Evolutionary conservation across 139 green algal genomes (phyloP), one percentile per base, ranked within the genome.

Genomic region (Tetradesmus lagerheimii): DNA sequence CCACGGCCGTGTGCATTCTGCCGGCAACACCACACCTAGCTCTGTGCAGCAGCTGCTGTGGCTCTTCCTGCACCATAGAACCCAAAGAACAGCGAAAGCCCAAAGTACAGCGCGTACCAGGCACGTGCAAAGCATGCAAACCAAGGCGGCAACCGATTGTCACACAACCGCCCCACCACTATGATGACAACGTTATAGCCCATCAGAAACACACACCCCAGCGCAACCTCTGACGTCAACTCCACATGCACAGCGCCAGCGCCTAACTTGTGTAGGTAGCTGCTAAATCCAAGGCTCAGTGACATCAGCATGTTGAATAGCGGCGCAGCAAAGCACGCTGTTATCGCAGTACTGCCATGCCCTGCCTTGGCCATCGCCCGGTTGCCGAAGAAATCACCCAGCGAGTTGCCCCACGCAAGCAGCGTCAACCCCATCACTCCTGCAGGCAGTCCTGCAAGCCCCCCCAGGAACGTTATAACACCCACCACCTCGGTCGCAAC

Each of bases 291-390:
- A 9, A 96, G 39, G 5, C 91, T 93, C 76, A 98, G 39, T 0
- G 91, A 95, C n/a, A 97, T 83, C 20, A 99, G 92, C 89, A 99
- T 95, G 92, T 98, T 99, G 93, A 99, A 99, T 34, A 99, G 88
- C 4, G 97, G 97, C 16, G 95, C 97, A 29, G 97, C 97, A 89
- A 97, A 99, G 92, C 97, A 99, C 2, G 97, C 97, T 3, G 97
- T 98, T 39, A 99, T 95, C 0, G 97, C 97, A 90, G 98, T 99
- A 79, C 92, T 95, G 14, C 87, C 89, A 23, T 93, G 76, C 82
- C 94, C 95, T 31, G 90, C 89, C 20, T 90, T 93, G 9, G 97
- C 97, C 93, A 99, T 97, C 47, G 95, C 93, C 1, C 91, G 91
- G 90, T 99, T 98, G 37, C 94, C 95, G 75, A 97, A 95, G 66